Evolutionary conservation across 73 alveolate genomes (phyloP).

Genomic region (Tetrahymena malaccensis): DNA sequence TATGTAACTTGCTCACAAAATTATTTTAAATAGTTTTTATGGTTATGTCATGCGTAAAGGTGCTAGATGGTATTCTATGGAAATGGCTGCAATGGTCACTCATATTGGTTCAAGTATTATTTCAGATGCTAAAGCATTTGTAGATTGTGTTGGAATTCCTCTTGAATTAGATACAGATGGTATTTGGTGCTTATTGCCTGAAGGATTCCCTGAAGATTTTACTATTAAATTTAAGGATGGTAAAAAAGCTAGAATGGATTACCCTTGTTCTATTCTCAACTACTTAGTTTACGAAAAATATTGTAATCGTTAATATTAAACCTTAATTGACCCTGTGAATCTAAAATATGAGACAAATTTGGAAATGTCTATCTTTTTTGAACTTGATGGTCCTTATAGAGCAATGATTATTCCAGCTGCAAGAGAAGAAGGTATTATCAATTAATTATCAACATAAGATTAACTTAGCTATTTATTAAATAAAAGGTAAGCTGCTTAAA

Average conservation of each 20-base stretch:
- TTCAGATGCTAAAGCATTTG: conserved; percentile 90
- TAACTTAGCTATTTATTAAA: neutral
- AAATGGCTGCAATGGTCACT: conserved; percentile 99
- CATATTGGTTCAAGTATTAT: conserved; percentile 98
- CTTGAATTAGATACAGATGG: conserved; percentile 99
- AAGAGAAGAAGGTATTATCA: conserved; percentile 74
- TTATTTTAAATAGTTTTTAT: conserved; percentile 97
- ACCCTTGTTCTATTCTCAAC: conserved; percentile 96
- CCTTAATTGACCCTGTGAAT: conserved; percentile 33
- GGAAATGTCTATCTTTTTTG: conserved; percentile 99
- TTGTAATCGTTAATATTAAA: conserved; percentile 90
- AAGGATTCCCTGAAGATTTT: conserved; percentile 98
- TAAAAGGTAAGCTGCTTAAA: conserved; percentile 85
- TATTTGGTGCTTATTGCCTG: conserved; percentile 98
- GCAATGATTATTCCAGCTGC: conserved; percentile 98
- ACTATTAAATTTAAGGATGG: conserved; percentile 76
- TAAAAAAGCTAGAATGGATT: conserved; percentile 77
- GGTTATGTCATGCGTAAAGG: conserved; percentile 99
- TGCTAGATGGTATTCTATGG: conserved; percentile 99
- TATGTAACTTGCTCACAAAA: conserved; percentile 97
- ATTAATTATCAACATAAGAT: neutral
- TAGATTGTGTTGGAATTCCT: conserved; percentile 98
- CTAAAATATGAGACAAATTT: conserved; percentile 58
- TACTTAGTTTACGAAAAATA: conserved; percentile 90
- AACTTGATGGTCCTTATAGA: conserved; percentile 99